phyloP scores from a whole-genome alignment of 2,329 filamentous ascomycete genomes.

The Nemania diffusa region DNA sequence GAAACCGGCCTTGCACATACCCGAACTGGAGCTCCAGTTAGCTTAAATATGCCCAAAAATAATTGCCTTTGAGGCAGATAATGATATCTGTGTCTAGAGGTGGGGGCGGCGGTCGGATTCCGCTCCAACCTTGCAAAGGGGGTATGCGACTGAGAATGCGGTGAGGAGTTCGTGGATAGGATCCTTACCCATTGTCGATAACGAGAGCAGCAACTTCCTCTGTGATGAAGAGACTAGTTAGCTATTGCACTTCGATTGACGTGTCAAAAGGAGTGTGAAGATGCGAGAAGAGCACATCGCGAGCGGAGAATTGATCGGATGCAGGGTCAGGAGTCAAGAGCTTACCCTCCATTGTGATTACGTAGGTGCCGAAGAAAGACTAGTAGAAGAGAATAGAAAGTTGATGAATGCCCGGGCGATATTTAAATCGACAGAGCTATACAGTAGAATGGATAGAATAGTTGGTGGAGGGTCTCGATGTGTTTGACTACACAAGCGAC shows the following conservation, averaged over 20 bases:
- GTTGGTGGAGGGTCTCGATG: conserved; percentile 32
- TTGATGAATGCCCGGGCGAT: conserved; percentile 51
- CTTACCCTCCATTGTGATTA: conserved; percentile 73
- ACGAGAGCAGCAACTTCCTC: conserved; percentile 99
- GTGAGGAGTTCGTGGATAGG: conserved; percentile 49
- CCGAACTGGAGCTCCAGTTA: conserved; percentile 75
- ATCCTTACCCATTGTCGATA: conserved; percentile 99
- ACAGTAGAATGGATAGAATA: conserved; percentile 19
- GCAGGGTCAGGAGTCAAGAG: conserved; percentile 46
- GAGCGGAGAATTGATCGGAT: conserved; percentile 27
- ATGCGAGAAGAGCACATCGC: conserved; percentile 25
- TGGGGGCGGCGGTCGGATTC: conserved; percentile 6
- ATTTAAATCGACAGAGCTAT: conserved; percentile 50
- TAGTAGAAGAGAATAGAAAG: conserved; percentile 35
- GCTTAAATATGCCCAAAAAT: conserved; percentile 25
- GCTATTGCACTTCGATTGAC: conserved; percentile 46
- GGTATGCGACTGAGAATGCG: conserved; percentile 47
- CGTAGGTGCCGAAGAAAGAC: conserved; percentile 50
- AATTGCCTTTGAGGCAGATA: not conserved
- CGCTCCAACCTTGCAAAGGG: conserved; percentile 32
- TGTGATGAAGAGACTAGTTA: conserved; percentile 64
- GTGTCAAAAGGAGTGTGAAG: conserved; percentile 22
- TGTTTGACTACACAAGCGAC: conserved; percentile 35
- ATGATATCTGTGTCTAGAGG: not conserved
- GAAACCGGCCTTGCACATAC: conserved; percentile 99